Evolutionary conservation across 495 filamentous ascomycete genomes (phyloP).

Genomic region (Neurospora sp.): DNA sequence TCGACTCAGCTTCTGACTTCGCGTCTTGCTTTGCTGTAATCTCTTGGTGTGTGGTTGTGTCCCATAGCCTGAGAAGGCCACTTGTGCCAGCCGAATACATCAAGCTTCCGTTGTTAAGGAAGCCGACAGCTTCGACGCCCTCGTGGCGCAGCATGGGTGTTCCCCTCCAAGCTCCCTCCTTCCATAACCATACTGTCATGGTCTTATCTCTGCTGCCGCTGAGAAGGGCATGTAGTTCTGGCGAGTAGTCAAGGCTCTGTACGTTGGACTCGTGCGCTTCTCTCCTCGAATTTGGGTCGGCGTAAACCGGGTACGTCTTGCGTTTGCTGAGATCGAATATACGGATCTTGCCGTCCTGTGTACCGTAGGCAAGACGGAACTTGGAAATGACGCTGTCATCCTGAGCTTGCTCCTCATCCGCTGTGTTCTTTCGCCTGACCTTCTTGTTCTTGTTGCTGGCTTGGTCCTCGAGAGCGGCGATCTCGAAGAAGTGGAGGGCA

Average conservation of each 20-base stretch:
- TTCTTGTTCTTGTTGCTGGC: conserved; percentile 22
- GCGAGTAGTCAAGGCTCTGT: conserved; percentile 70
- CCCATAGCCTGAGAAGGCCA: conserved; percentile 75
- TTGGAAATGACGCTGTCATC: conserved; percentile 33
- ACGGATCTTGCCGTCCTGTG: conserved; percentile 82
- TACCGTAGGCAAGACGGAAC: conserved; percentile 81
- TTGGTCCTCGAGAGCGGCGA: conserved; percentile 33
- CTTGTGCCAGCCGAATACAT: conserved; percentile 82
- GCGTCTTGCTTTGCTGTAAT: conserved; percentile 59
- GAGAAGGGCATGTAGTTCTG: conserved; percentile 60
- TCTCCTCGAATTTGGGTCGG: conserved; percentile 21
- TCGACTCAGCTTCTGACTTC: conserved; percentile 63
- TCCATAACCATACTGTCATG: conserved; percentile 87
- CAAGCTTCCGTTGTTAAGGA: conserved; percentile 56
- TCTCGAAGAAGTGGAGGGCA: conserved; percentile 83
- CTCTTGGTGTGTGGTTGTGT: conserved; percentile 63
- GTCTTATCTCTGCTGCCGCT: conserved; percentile 95
- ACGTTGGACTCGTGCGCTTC: conserved; percentile 93
- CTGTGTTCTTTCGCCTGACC: conserved; percentile 35
- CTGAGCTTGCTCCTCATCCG: conserved; percentile 34
- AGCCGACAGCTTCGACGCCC: conserved; percentile 72
- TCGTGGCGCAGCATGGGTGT: conserved; percentile 80
- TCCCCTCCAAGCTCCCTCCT: conserved; percentile 74
- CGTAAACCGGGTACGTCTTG: conserved; percentile 60
- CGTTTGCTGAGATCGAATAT: conserved; percentile 88